Conservation (phyloP, 148 eudicot genomes). For the Hydrangea macrophylla region DNA sequence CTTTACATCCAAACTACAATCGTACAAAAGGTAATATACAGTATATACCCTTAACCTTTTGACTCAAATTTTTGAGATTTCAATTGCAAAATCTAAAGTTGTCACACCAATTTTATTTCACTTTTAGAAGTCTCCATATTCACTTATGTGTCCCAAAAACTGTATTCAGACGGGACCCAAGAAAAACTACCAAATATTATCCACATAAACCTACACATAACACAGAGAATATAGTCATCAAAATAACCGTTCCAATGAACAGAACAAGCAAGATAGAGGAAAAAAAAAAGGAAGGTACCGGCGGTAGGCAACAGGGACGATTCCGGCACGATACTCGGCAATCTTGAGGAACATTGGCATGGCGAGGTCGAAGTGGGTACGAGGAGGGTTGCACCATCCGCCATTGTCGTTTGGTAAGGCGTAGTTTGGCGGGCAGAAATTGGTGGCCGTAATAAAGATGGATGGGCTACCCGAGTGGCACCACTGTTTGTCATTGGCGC, state of each 20-base stretch:
- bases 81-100: too few species aligned
- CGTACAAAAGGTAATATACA: too few species aligned
- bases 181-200: too few species aligned
- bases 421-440: slow-evolving; percentile 53
- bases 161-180: too few species aligned
- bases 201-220: too few species aligned
- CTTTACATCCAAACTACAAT: too few species aligned
- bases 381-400: slow-evolving; percentile 57
- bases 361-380: slow-evolving; percentile 48
- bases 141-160: too few species aligned
- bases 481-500: slow-evolving; percentile 54
- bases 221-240: not conserved
- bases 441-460: slow-evolving; percentile 60
- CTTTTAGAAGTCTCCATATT: too few species aligned
- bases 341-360: slow-evolving; percentile 53
- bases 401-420: slow-evolving; percentile 43
- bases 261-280: not conserved
- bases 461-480: slow-evolving; percentile 76
- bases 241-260: too few species aligned
- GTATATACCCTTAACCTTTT: too few species aligned
- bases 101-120: too few species aligned
- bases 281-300: slow-evolving; percentile 15
- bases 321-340: slow-evolving; percentile 49
- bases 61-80: too few species aligned
- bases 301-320: slow-evolving; percentile 47